Percentiles rank a stretch among this genome's conserved stretches.
Conservation (phyloP, 352 stramenopile species). For the Bremia lactucae region DNA sequence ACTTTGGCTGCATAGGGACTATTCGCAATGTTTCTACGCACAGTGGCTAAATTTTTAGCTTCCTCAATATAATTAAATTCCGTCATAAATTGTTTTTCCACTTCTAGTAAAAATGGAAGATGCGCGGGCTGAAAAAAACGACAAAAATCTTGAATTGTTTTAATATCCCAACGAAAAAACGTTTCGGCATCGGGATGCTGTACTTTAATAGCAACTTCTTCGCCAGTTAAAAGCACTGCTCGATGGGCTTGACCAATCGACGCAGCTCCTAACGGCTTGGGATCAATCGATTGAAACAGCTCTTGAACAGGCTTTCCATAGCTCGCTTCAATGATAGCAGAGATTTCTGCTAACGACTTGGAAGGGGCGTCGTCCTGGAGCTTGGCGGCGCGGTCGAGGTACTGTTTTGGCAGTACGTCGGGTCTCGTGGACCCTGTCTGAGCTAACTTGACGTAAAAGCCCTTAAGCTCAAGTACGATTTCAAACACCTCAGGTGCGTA, state of each 20-base stretch:
- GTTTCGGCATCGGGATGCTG: conserved; percentile 91
- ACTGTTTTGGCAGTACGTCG: conserved; percentile 76
- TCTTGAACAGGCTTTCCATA: conserved; percentile 47
- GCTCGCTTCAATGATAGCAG: conserved; percentile 59
- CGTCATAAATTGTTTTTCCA: conserved; percentile 96
- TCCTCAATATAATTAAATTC: conserved; percentile 96
- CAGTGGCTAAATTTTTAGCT: conserved; percentile 80
- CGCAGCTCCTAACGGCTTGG: conserved; percentile 61
- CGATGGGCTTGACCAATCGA: conserved; percentile 81
- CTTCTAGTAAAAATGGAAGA: conserved; percentile 88
- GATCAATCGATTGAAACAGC: conserved; percentile 53
- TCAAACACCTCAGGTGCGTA: conserved; percentile 72
- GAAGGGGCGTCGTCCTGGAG: conserved; percentile 74
- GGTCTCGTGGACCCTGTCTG: conserved; percentile 72
- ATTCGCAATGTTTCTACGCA: conserved; percentile 85
- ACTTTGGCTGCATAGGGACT: conserved; percentile 60
- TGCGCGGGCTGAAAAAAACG: conserved; percentile 91
- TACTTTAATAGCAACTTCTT: conserved; percentile 85
- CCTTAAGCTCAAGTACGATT: conserved; percentile 76
- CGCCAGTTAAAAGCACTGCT: conserved; percentile 51
- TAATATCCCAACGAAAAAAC: conserved; percentile 92
- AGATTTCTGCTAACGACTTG: conserved; percentile 64
- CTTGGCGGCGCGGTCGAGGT: conserved; percentile 55
- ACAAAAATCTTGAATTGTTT: conserved; percentile 94
- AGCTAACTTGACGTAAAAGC: conserved; percentile 83